Evolutionary conservation across 495 filamentous ascomycete species (phyloP).

Genomic region (Aspergillus heteromorphus): DNA sequence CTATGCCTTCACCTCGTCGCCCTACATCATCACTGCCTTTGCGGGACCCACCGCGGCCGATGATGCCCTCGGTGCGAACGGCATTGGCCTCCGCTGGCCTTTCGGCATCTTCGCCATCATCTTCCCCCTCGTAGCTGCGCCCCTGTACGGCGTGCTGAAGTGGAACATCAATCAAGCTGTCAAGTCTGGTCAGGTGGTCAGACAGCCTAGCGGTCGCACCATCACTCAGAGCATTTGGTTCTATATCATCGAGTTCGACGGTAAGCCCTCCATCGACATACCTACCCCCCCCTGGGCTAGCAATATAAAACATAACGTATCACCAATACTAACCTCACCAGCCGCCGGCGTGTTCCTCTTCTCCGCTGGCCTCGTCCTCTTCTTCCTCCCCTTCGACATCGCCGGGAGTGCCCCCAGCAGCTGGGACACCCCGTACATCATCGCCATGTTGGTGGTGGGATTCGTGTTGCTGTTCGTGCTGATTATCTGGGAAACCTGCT

Average conservation of each 20-base stretch:
- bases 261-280: conserved; percentile 17
- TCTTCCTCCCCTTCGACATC: conserved; percentile 57
- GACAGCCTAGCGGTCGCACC: conserved; percentile 32
- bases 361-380: conserved; percentile 49
- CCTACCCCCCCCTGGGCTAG: not conserved
- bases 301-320: no score
- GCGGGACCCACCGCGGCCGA: conserved; percentile 21
- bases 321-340: no score
- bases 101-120: conserved; percentile 57
- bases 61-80: conserved; percentile 31
- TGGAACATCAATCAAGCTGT: conserved; percentile 53
- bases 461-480: conserved; percentile 49
- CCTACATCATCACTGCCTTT: conserved; percentile 32
- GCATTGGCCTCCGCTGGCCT: conserved; percentile 55
- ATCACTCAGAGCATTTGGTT: conserved; percentile 37
- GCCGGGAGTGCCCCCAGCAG: conserved; percentile 35
- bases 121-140: conserved; percentile 47
- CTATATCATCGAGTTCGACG: conserved; percentile 56
- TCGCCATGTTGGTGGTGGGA: conserved; percentile 55
- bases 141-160: conserved; percentile 43
- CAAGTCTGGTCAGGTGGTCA: conserved; percentile 31
- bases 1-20: conserved; percentile 52
- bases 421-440: conserved; percentile 50
- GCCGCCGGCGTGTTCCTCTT: conserved; percentile 51
- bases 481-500: conserved; percentile 47